These are phyloP conservation scores for Podospora conica DNA, from an alignment of 495 filamentous ascomycete genomes.

Conservation along the genomic window DNA sequence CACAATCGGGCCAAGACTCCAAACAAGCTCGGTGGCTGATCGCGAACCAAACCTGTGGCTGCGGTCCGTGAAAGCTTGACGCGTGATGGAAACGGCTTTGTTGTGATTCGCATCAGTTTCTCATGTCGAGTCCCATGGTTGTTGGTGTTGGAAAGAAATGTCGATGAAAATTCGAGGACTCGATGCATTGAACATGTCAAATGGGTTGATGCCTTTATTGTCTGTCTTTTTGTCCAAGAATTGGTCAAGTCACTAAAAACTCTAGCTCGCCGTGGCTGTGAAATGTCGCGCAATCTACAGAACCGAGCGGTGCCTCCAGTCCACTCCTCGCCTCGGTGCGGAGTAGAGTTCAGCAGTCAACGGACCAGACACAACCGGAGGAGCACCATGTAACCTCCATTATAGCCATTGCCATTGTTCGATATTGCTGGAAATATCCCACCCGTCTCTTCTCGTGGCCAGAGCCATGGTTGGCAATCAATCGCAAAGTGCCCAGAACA, in stretches of 20 bases:
- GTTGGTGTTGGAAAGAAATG: neutral
- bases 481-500: neutral
- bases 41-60: constrained; percentile 6
- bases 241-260: neutral
- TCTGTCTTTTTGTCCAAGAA: neutral
- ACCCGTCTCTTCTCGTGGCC: neutral
- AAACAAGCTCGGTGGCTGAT: neutral
- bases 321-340: neutral
- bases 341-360: neutral
- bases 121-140: neutral
- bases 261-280: neutral
- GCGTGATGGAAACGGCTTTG: neutral
- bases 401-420: neutral
- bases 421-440: neutral
- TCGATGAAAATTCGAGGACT: neutral
- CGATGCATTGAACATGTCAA: neutral
- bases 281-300: neutral
- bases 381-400: neutral
- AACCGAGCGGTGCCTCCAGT: neutral
- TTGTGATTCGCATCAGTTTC: neutral
- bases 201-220: neutral
- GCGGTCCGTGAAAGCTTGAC: neutral
- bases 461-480: neutral
- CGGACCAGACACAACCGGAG: neutral
- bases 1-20: neutral